Evolutionary conservation across 1,284 basidiomycete genomes (phyloP).

Genomic region (Tilletia indica): DNA sequence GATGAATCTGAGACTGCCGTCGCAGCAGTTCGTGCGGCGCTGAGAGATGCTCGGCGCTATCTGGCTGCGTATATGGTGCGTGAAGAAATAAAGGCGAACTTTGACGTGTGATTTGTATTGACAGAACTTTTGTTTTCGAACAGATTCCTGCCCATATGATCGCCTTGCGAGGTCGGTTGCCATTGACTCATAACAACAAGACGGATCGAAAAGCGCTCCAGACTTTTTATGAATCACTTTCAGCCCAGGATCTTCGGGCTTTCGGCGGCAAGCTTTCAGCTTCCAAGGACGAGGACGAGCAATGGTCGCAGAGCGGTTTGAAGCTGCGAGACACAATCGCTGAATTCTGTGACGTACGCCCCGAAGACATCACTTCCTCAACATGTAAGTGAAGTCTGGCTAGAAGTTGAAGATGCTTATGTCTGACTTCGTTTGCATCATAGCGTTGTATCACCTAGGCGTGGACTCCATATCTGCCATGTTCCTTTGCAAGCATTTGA

Average conservation of each 20-base stretch:
- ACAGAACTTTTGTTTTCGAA: background rate
- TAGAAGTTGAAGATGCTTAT: background rate
- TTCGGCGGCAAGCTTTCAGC: conserved; percentile 26
- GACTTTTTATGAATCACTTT: conserved; percentile 26
- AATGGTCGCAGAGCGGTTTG: conserved; percentile 31
- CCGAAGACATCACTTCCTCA: conserved; percentile 28
- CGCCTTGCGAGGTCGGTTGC: conserved; percentile 30
- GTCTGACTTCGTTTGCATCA: background rate
- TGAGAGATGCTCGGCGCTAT: conserved; percentile 26
- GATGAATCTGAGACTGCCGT: background rate
- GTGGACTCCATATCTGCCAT: conserved; percentile 51
- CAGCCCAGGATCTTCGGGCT: conserved; percentile 23
- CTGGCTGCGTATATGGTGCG: conserved; percentile 48
- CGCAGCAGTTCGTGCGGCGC: background rate
- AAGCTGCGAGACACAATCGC: conserved; percentile 30
- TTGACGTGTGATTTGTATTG: too few species aligned
- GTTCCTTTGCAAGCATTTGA: conserved; percentile 34
- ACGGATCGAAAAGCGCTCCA: conserved; percentile 40
- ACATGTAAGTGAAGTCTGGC: conserved; percentile 24
- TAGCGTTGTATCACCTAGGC: conserved; percentile 47
- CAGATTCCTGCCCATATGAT: conserved; percentile 42
- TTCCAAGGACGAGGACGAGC: conserved; percentile 16
- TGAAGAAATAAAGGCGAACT: background rate
- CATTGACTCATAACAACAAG: conserved; percentile 54
- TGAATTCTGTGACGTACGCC: conserved; percentile 25